A percentile compares a stretch with the other conserved stretches of the same genome.
These are phyloP conservation scores for Asterionellopsis glacialis DNA, from an alignment of 108 stramenopile genomes.

Conservation along the genomic window DNA sequence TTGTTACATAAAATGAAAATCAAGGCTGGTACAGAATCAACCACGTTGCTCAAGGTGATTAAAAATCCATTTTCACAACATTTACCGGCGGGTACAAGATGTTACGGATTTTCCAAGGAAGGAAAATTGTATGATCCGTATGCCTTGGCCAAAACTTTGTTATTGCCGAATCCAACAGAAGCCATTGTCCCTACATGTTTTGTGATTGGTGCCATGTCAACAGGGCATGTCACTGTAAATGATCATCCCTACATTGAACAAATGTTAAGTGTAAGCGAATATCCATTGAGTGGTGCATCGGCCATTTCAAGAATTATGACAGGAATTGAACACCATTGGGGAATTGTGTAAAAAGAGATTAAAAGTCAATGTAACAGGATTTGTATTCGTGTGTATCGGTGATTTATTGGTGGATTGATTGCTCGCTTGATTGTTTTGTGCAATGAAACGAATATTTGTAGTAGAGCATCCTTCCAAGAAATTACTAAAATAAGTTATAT, in stretches of 20 bases:
- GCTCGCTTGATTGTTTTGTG: no score
- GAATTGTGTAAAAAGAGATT: conserved; percentile 60
- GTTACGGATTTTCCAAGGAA: conserved; percentile 81
- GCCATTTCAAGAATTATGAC: conserved; percentile 88
- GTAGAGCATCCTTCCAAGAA: no score
- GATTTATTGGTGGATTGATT: no score
- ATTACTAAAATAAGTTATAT: no score
- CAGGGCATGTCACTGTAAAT: conserved; percentile 86
- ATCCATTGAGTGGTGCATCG: conserved; percentile 91
- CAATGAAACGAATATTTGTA: no score
- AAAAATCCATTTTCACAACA: conserved; percentile 97
- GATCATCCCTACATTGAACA: conserved; percentile 96
- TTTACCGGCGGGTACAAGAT: conserved; percentile 88
- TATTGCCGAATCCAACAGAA: conserved; percentile 52
- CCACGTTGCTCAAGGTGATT: conserved; percentile 94
- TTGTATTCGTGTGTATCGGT: no score
- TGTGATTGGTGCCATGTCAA: conserved; percentile 95
- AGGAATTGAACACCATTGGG: conserved; percentile 94
- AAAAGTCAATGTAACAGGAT: background rate
- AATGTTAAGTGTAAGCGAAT: conserved; percentile 91
- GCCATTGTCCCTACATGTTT: conserved; percentile 79
- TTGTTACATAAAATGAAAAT: conserved; percentile 99
- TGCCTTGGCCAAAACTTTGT: conserved; percentile 66
- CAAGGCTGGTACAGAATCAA: conserved; percentile 87
- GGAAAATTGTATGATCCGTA: conserved; percentile 86